Base-by-base conservation (phyloP, 805 yeast genomes). In the Candida argentea region DNA sequence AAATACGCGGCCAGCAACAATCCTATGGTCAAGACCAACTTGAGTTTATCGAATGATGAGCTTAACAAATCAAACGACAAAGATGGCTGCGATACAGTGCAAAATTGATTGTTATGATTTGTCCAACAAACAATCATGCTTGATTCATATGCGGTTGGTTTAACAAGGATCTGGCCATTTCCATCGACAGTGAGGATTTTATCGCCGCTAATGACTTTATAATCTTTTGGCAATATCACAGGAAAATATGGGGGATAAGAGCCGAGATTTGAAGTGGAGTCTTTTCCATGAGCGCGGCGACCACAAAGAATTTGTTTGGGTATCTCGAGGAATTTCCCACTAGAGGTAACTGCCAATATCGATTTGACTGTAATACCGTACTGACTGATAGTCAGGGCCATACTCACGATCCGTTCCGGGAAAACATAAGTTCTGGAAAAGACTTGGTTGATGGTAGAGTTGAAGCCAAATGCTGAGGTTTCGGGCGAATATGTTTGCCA, bases 31-130 rank as follows among this genome's bases (percentile, higher is more conserved):
- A 62, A 36, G 5, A 79, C 26, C 24, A 89, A 65, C 39, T 74
- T 77, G 9, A 58, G 46, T 43, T 73, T 79, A 41, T 78, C 84
- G 46, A 91, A 91, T 28, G 65, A 62, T 17, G 65, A 55, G 15
- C 76, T 70, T 48, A 89, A 63, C 28, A 72, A 61, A 54, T 89
- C 98, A 53, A 83, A 87, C 22, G 84, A 82, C 24, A 71, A 70
- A 0, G 95, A 83, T 1, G 97, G 95, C 28, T 79, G 69, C 11
- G 81, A 65, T 32, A 73, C 63, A 0, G 93, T 77, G 44, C 87
- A 82, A 56, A 82, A 87, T 5, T 80, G 49, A 46, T 84, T 93
- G 25, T 64, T 52, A 16, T 44, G 35, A 12, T 79, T 83, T 25
- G 73, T 55, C 20, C 68, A 61, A 35, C 91, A 76, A 1, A 82